A percentile compares a stretch with the other conserved stretches of the same genome.
Conservation (phyloP, 345 rosid species). For the Balakata baccata region DNA sequence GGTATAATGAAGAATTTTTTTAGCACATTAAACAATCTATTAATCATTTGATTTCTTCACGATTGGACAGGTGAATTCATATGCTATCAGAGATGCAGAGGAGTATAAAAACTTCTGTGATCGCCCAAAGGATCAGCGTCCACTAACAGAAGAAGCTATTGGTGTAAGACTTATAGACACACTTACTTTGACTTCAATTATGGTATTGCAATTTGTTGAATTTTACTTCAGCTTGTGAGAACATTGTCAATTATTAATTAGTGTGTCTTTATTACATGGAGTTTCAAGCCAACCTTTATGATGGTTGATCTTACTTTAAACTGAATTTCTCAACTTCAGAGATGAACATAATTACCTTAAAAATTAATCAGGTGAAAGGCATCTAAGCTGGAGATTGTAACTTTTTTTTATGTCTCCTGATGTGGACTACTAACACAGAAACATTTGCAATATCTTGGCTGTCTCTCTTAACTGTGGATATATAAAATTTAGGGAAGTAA, state of each 20-base stretch:
- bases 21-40: not conserved
- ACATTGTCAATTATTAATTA: not conserved
- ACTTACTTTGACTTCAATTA: not conserved
- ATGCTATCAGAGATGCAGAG: conserved; percentile 78
- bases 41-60: conserved; percentile 9
- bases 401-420: not conserved
- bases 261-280: not conserved
- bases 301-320: not conserved
- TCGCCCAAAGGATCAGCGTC: conserved; percentile 80
- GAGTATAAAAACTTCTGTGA: conserved; percentile 90
- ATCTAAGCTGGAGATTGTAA: not conserved
- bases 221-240: not conserved
- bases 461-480: no score
- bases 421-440: not conserved
- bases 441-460: not conserved
- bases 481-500: no score
- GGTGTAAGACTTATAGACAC: conserved; percentile 50
- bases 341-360: conserved; percentile 2
- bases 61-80: conserved; percentile 56
- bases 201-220: not conserved
- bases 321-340: not conserved
- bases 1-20: not conserved
- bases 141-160: conserved; percentile 80
- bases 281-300: not conserved
- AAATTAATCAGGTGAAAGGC: not conserved